A percentile compares a stretch with the other conserved stretches of the same genome.
These are phyloP conservation scores for Thermothielavioides terrestris DNA, from an alignment of 495 filamentous ascomycete genomes.

Conservation along the genomic window DNA sequence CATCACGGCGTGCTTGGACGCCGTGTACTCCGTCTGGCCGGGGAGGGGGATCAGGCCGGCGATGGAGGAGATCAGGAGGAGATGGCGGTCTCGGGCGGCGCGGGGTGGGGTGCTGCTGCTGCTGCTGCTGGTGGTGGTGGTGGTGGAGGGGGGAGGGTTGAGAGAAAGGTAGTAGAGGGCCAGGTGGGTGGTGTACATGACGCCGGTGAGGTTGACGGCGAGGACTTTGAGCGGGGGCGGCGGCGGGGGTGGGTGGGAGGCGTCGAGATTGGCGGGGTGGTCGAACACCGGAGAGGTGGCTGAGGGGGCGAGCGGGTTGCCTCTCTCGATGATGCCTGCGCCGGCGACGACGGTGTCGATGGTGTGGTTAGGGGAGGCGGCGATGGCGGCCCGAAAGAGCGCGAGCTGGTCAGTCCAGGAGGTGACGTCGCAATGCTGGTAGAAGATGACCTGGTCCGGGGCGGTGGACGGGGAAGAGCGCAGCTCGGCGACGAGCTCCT, in stretches of 20 bases:
- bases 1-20: slow-evolving; percentile 56
- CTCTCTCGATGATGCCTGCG: slow-evolving; percentile 51
- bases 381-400: slow-evolving; percentile 49
- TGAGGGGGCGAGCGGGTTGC: not conserved
- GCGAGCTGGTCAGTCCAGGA: slow-evolving; percentile 51
- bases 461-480: slow-evolving; percentile 21
- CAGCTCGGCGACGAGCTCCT: slow-evolving; percentile 31
- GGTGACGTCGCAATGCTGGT: slow-evolving; percentile 43
- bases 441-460: slow-evolving; percentile 36
- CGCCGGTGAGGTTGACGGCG: slow-evolving; percentile 54
- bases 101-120: not conserved
- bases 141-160: too few species aligned
- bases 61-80: slow-evolving; percentile 50
- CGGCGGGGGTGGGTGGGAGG: slow-evolving; percentile 29
- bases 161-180: slow-evolving; percentile 47
- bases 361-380: slow-evolving; percentile 43
- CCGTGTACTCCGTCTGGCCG: slow-evolving; percentile 45
- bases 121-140: too few species aligned
- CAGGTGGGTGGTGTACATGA: slow-evolving; percentile 57
- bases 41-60: slow-evolving; percentile 42
- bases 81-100: slow-evolving; percentile 35
- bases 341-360: slow-evolving; percentile 60
- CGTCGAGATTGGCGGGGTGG: slow-evolving; percentile 27
- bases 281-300: slow-evolving; percentile 27
- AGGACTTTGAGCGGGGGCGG: slow-evolving; percentile 47